Percentiles rank a stretch among this genome's conserved stretches.
Evolutionary conservation across 2,329 filamentous ascomycete genomes (phyloP).

Genomic region (Sarocladium oryzae): DNA sequence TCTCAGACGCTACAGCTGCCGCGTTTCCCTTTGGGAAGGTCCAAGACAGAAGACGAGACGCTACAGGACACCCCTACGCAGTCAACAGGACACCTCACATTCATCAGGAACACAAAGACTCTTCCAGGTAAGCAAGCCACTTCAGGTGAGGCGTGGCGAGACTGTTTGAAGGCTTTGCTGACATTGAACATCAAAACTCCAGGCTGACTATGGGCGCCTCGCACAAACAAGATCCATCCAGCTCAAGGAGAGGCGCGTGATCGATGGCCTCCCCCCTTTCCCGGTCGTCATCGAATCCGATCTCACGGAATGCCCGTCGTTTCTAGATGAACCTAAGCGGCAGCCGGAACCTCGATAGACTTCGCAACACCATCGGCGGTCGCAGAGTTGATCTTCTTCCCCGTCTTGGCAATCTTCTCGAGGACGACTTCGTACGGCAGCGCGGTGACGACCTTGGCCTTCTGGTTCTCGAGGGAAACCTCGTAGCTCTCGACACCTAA

Average conservation of each 20-base stretch:
- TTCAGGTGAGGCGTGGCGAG: too few relatives aligned
- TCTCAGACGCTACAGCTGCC: background rate
- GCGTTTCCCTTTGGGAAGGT: background rate
- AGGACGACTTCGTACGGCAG: slow-evolving; percentile 77
- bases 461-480: slow-evolving; percentile 81
- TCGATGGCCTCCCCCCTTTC: background rate
- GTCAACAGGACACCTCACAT: background rate
- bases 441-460: slow-evolving; percentile 65
- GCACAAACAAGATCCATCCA: background rate
- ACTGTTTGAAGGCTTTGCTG: too few relatives aligned
- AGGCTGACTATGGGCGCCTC: background rate
- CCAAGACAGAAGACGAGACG: slow-evolving; percentile 3
- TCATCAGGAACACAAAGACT: background rate
- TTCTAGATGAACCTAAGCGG: too few relatives aligned
- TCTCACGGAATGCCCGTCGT: too few relatives aligned
- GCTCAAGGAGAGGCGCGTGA: background rate
- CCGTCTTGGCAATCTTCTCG: slow-evolving; percentile 87
- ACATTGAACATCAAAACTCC: background rate
- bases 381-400: slow-evolving; percentile 79
- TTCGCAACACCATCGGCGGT: slow-evolving; percentile 60
- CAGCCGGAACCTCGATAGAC: slow-evolving; percentile 41
- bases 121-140: background rate
- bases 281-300: background rate
- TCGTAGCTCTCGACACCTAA: slow-evolving; percentile 83
- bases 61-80: background rate